Percentiles rank a stretch among this genome's conserved stretches.
Conservation (phyloP, 169 alveolate genomes). For the Eimeria sp. region DNA sequence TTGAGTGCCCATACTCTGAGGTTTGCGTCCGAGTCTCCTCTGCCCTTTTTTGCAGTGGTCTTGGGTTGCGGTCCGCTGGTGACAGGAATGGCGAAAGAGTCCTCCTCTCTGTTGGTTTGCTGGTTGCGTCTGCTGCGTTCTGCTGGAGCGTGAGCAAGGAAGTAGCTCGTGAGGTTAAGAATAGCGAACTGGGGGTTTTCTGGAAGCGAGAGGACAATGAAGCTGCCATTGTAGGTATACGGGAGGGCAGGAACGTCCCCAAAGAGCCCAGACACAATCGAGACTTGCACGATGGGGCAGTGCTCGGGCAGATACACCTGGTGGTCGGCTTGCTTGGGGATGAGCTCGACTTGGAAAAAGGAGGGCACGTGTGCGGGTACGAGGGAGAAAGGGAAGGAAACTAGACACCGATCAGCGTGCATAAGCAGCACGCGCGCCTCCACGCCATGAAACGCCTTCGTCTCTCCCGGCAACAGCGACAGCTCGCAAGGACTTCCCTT, state of each 20-base stretch:
- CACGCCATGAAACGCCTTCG: slow-evolving; percentile 78
- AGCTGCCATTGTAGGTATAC: slow-evolving; percentile 91
- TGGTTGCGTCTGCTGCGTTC: slow-evolving; percentile 56
- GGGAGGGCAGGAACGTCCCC: slow-evolving; percentile 90
- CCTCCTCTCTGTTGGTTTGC: slow-evolving; percentile 17
- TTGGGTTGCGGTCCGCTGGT: slow-evolving; percentile 34
- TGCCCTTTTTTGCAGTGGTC: not conserved
- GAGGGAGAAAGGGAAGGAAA: slow-evolving; percentile 86
- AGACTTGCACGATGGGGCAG: slow-evolving; percentile 87
- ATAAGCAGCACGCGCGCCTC: slow-evolving; percentile 68
- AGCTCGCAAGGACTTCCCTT: slow-evolving; percentile 68
- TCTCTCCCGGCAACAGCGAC: slow-evolving; percentile 61
- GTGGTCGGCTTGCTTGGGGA: not conserved
- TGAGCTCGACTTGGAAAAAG: slow-evolving; percentile 88
- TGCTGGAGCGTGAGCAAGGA: slow-evolving; percentile 87
- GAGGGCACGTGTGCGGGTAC: slow-evolving; percentile 89
- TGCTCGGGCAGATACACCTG: slow-evolving; percentile 45
- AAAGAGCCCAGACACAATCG: slow-evolving; percentile 90
- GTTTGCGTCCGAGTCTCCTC: slow-evolving; percentile 35
- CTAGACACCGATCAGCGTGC: not conserved
- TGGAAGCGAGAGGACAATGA: slow-evolving; percentile 89
- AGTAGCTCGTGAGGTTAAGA: slow-evolving; percentile 88
- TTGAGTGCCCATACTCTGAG: slow-evolving; percentile 1
- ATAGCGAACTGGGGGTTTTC: slow-evolving; percentile 90
- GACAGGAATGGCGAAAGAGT: slow-evolving; percentile 33